Evolutionary conservation across 2,329 filamentous ascomycete species (phyloP), one percentile per base, ranked within the genome.

Genomic region (Talaromyces amestolkiae): DNA sequence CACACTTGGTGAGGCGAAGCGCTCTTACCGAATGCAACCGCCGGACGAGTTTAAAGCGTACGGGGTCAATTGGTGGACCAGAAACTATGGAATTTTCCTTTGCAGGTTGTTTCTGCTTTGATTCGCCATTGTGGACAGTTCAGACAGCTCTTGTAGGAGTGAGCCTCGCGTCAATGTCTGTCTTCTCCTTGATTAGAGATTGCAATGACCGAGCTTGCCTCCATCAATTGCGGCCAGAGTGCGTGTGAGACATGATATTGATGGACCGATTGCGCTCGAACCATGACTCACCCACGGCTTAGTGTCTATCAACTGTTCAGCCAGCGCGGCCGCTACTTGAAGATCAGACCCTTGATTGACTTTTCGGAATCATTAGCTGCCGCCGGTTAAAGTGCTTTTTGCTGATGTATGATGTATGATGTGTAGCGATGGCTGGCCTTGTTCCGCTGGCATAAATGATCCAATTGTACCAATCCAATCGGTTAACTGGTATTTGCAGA

Each of bases 61-160:
- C 22, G 11, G 19, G n/a, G 7, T 24, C 4, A 41, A 56, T 53
- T 56, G 58, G 45, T 41, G 27, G 27, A 31, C 27, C 27, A 31
- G 27, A 31, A 31, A 31, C 27, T 31, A 31, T 31, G 7, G 27
- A 31, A 31, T 31, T 37, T 11, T 37, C 9, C 35, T 13, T 5
- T 31, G 35, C 64, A 77, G 88, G 76, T 88, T 85, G 61, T 87
- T 87, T 69, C 84, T 88, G 41, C 33, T 76, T 88, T 19, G 78
- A 88, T 65, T 83, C 88, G 66, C 87, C 85, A 37, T 86, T 84
- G 35, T 75, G 87, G 68, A 86, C 86, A 67, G 85, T 82, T 67
- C 75, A 87, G 68, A 85, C 87, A 67, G 85, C 82, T 67, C 77
- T 87, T 66, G 79, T 87, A 71, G 85, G 83, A 49, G 86, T 87